Evolutionary conservation across 1,284 basidiomycete genomes (phyloP).

Genomic region (Schizophyllum commune): DNA sequence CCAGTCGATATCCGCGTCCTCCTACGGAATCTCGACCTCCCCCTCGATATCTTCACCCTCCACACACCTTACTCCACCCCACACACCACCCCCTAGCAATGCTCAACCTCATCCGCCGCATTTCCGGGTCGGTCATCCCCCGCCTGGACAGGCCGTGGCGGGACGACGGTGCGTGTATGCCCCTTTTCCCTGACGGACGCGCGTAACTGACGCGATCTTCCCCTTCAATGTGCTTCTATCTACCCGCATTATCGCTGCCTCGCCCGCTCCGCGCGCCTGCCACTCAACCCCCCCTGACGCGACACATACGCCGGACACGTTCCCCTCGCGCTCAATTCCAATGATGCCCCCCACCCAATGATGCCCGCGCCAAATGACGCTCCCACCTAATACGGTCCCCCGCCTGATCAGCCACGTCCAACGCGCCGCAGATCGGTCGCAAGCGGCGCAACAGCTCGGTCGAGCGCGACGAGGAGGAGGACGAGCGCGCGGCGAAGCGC

Average conservation of each 20-base stretch:
- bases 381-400: no score
- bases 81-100: constrained; percentile 24
- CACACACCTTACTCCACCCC: background rate
- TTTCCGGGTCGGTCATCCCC: constrained; percentile 62
- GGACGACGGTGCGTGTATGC: constrained; percentile 54
- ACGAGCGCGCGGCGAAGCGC: constrained; percentile 41
- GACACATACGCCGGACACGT: constrained; percentile 13
- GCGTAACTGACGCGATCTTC: background rate
- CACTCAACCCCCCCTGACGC: constrained; percentile 8
- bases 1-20: background rate
- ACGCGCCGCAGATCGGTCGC: constrained; percentile 56
- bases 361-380: no score
- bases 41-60: background rate
- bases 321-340: constrained; percentile 13
- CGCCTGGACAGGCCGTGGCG: constrained; percentile 66
- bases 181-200: constrained; percentile 10
- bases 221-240: background rate
- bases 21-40: background rate
- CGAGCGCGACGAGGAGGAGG: constrained; percentile 35
- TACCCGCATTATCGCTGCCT: constrained; percentile 10
- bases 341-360: no score
- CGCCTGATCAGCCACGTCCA: constrained; percentile 51
- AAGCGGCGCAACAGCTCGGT: constrained; percentile 56
- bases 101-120: constrained; percentile 64
- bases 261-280: constrained; percentile 10